These are phyloP conservation scores for Iris pallida DNA, from an alignment of 116 monocot species.

Conservation along the genomic window DNA sequence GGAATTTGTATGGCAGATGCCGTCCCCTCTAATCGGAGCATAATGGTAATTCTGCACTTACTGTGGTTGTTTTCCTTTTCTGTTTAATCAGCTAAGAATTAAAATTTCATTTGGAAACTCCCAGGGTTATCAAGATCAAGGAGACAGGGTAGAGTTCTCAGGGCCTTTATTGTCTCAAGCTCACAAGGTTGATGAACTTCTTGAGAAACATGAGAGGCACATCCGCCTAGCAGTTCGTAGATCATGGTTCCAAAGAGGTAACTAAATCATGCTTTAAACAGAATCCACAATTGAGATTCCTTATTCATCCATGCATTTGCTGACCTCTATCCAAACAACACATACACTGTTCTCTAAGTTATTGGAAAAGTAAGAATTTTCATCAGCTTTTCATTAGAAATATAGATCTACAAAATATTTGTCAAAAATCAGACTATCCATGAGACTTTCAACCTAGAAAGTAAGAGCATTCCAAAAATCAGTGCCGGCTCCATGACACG, in stretches of 20 bases:
- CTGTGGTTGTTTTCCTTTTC: slow-evolving; percentile 4
- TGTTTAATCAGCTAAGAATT: neutral
- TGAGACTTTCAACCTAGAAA: neutral
- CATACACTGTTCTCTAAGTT: neutral
- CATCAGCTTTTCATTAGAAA: neutral
- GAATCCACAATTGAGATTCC: neutral
- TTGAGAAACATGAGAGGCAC: slow-evolving; percentile 65
- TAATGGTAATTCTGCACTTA: slow-evolving; percentile 34
- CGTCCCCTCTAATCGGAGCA: slow-evolving; percentile 29
- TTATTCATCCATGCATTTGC: neutral
- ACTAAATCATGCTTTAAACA: slow-evolving; percentile 1
- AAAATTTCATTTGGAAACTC: slow-evolving; percentile 3
- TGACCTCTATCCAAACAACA: neutral
- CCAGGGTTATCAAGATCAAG: slow-evolving; percentile 45
- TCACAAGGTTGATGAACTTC: slow-evolving; percentile 67
- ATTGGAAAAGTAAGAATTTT: neutral
- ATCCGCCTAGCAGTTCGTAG: slow-evolving; percentile 67
- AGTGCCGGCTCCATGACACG: too few relatives aligned
- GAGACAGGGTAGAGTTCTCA: slow-evolving; percentile 78
- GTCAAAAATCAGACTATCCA: neutral
- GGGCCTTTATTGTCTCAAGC: slow-evolving; percentile 76
- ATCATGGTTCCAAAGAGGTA: slow-evolving; percentile 84
- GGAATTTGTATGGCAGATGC: slow-evolving; percentile 20
- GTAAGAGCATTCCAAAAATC: neutral
- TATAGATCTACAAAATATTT: neutral